Evolutionary conservation across 2,329 filamentous ascomycete genomes (phyloP).

Genomic region (Claviceps humidiphila): DNA sequence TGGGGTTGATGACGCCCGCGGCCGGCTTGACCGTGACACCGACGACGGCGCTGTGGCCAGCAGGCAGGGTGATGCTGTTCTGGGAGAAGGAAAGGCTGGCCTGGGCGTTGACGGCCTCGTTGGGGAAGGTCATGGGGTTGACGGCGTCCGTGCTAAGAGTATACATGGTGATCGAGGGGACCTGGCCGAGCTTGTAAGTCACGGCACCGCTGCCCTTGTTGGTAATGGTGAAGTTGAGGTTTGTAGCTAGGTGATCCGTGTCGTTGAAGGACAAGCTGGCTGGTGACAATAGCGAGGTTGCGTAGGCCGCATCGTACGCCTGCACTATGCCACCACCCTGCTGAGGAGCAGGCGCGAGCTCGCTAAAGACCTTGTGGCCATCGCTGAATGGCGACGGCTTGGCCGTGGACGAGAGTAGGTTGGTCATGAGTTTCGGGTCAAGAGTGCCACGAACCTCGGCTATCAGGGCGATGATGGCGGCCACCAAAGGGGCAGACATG

Average conservation of each 20-base stretch:
- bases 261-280: conserved; percentile 51
- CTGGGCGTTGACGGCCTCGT: conserved; percentile 24
- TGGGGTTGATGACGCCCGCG: conserved; percentile 22
- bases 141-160: conserved; percentile 24
- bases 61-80: conserved; percentile 29
- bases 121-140: conserved; percentile 29
- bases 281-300: conserved; percentile 36
- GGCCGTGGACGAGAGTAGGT: conserved; percentile 35
- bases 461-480: conserved; percentile 40
- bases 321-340: conserved; percentile 48
- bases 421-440: conserved; percentile 34
- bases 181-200: conserved; percentile 37
- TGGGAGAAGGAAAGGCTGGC: conserved; percentile 30
- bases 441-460: conserved; percentile 34
- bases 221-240: conserved; percentile 37
- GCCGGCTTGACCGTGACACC: conserved; percentile 28
- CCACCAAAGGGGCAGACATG: conserved; percentile 43
- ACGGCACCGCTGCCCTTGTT: conserved; percentile 37
- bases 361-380: conserved; percentile 18
- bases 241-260: conserved; percentile 38
- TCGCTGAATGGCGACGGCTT: conserved; percentile 34
- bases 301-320: conserved; percentile 42
- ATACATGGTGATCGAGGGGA: conserved; percentile 39
- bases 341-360: conserved; percentile 43
- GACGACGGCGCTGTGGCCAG: conserved; percentile 29